Base-by-base conservation (phyloP, 176 grass and related monocot species). In the Avena eriantha region DNA sequence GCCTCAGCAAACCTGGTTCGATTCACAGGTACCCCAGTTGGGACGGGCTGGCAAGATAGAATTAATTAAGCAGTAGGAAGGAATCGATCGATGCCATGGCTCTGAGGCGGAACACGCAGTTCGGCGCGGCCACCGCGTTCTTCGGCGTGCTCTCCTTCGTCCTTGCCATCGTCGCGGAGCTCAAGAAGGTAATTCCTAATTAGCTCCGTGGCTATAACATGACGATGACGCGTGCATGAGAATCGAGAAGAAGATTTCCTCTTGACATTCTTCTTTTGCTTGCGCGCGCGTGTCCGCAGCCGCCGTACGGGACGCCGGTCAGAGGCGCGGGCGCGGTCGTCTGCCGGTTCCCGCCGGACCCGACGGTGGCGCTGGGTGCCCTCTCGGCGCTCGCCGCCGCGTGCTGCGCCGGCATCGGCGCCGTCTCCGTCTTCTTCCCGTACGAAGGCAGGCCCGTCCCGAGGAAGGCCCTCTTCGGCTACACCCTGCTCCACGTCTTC, bases 71-170 rank as follows among this genome's bases (percentile, higher is more conserved):
- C 22, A 85, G 24, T 14, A 23, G 55, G 15, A 26, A 69, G 4
- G 5, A 61, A 7, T 64, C 65, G 12, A 14, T n/a, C 26, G 43
- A 71, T 23, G 75, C 65, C 89, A 86, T 90, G 87, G 87, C 91
- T 63, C 34, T 81, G n/a, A 88, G 58, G 63, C 82, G 86, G 33
- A 88, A 54, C 33, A 16, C 72, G 43, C 86, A 80, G 57, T 16
- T 91, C 56, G 41, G 19, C 57, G 10, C 85, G 43, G 49, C 65
- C 78, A 82, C 74, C 31, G 43, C 58, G 23, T 76, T 76, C 21
- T 77, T 86, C 56, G 87, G 94, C 36, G 10, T 93, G 48, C 86
- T 96, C 51, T 89, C 89, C 65, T 96, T 93, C 75, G 14, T 88
- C 74, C 35, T 91, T 76, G 78, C 51, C 80, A 66, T 95, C 59